A percentile compares a stretch with the other conserved stretches of the same genome.
These are phyloP conservation scores for Ophiosphaerella narmari DNA, from an alignment of 2,329 filamentous ascomycete species.

Conservation along the genomic window DNA sequence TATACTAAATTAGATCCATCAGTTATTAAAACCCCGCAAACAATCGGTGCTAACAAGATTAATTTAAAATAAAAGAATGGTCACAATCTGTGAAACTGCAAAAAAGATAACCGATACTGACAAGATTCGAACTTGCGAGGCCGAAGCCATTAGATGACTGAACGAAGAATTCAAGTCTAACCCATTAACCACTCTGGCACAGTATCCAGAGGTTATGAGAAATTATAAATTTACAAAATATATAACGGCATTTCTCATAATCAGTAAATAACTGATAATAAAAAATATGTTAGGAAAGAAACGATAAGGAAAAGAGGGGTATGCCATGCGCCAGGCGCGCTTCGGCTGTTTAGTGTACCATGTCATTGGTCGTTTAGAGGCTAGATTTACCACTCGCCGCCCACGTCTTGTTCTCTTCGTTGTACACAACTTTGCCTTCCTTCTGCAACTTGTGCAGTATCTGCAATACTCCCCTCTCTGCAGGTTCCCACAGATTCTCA, in stretches of 20 bases:
- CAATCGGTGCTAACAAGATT: no score
- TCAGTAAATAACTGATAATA: background rate
- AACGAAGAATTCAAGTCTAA: slow-evolving; percentile 48
- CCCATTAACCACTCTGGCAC: slow-evolving; percentile 51
- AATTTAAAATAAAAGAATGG: no score
- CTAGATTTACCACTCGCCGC: slow-evolving; percentile 37
- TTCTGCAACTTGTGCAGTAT: slow-evolving; percentile 77
- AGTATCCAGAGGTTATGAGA: slow-evolving; percentile 18
- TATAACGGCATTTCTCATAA: background rate
- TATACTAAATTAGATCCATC: no score
- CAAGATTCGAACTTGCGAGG: slow-evolving; percentile 48
- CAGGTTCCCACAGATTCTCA: slow-evolving; percentile 73
- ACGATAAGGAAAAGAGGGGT: background rate
- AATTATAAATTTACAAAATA: background rate
- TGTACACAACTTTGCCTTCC: slow-evolving; percentile 68
- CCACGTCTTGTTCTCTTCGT: slow-evolving; percentile 43
- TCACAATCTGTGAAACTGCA: no score
- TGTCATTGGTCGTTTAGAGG: slow-evolving; percentile 28
- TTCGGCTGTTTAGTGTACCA: slow-evolving; percentile 1
- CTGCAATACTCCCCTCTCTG: slow-evolving; percentile 75
- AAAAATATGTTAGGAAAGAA: background rate
- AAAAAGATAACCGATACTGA: slow-evolving; percentile 4
- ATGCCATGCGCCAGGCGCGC: background rate
- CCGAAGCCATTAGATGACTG: slow-evolving; percentile 50
- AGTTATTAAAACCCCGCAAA: no score